Evolutionary conservation across 306 rosid species (phyloP).

Genomic region (Mimosa pudica): DNA sequence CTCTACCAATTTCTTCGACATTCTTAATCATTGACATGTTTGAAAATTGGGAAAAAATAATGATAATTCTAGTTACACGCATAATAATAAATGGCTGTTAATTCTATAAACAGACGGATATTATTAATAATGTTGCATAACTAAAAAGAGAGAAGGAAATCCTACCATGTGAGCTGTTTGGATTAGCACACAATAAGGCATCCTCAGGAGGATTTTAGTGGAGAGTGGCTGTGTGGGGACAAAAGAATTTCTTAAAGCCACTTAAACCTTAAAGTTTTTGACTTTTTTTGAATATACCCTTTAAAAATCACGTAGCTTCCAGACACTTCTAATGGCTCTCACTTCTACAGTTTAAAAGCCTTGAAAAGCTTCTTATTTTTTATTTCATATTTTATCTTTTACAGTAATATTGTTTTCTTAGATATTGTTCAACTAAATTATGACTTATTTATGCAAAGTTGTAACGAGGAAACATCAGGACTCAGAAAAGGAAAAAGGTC

Average conservation of each 20-base stretch:
- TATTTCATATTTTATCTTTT: not conserved
- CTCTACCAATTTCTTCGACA: not conserved
- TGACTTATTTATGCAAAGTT: not conserved
- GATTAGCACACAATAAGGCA: conserved; percentile 18
- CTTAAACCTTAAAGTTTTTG: conserved; percentile 10
- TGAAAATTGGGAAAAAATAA: too few relatives aligned
- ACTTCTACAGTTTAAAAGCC: not conserved
- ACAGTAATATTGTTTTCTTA: not conserved
- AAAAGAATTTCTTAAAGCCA: not conserved
- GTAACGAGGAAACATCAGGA: not conserved
- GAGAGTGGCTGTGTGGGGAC: not conserved
- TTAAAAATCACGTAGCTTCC: conserved; percentile 5
- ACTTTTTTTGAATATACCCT: not conserved
- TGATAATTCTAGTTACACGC: too few relatives aligned
- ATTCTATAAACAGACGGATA: too few relatives aligned
- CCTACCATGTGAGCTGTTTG: not conserved
- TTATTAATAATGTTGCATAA: too few relatives aligned
- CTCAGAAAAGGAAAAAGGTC: not conserved
- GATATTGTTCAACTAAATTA: not conserved
- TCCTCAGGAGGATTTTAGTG: not conserved
- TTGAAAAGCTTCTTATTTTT: not conserved
- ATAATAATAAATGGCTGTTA: too few relatives aligned
- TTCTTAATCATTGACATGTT: too few relatives aligned
- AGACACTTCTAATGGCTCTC: not conserved
- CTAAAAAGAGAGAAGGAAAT: not conserved